These are phyloP conservation scores for Talaromyces wortmannii DNA, from an alignment of 495 filamentous ascomycete genomes.

Conservation along the genomic window DNA sequence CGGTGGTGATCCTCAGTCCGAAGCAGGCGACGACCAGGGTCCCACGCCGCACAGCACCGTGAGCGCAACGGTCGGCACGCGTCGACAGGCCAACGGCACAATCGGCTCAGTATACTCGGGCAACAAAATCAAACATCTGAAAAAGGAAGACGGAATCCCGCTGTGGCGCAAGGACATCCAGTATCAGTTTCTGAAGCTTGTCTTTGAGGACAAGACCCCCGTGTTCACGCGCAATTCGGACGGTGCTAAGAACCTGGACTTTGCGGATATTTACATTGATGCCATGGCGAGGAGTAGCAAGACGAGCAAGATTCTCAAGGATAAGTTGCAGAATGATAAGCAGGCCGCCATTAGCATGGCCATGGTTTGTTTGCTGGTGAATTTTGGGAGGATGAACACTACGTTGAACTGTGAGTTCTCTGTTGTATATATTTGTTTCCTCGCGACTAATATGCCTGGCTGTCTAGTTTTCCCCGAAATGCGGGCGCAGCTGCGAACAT, in stretches of 20 bases:
- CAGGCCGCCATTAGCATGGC: conserved; percentile 94
- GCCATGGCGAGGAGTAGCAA: conserved; percentile 98
- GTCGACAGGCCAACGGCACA: conserved; percentile 59
- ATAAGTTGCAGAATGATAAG: conserved; percentile 90
- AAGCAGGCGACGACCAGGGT: conserved; percentile 32
- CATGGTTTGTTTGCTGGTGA: conserved; percentile 97
- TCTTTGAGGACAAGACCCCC: conserved; percentile 79
- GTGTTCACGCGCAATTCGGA: conserved; percentile 85
- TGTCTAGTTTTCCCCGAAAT: conserved; percentile 92
- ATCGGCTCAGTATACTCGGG: conserved; percentile 70
- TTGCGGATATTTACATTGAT: conserved; percentile 95
- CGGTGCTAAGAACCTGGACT: conserved; percentile 65
- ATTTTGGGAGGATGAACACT: conserved; percentile 97
- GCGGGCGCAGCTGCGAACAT: conserved; percentile 95
- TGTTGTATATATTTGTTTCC: background rate
- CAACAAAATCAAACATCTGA: conserved; percentile 92
- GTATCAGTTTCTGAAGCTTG: conserved; percentile 83
- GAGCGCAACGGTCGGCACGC: conserved; percentile 48
- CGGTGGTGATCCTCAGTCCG: conserved; percentile 16
- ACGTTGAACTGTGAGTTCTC: conserved; percentile 80
- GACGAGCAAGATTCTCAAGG: conserved; percentile 95
- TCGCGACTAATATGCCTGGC: background rate
- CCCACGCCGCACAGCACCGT: conserved; percentile 38
- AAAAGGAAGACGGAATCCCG: conserved; percentile 95
- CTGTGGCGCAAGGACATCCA: conserved; percentile 98